These are phyloP conservation scores for Aspergillus incahuasiensis DNA, from an alignment of 495 filamentous ascomycete genomes.

Conservation along the genomic window DNA sequence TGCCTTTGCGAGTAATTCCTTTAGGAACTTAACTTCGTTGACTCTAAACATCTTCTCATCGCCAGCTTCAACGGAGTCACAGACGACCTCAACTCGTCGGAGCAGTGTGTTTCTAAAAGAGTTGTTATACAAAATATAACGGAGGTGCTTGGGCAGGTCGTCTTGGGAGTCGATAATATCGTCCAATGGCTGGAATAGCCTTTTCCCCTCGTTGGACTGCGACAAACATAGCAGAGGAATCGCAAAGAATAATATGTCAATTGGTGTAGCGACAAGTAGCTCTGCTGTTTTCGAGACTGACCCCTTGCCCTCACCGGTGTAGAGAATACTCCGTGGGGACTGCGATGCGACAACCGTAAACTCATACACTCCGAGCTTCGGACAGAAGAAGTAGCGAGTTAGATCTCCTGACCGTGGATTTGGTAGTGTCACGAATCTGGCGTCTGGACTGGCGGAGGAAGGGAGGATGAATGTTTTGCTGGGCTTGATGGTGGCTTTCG, in stretches of 20 bases:
- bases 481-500: conserved; percentile 26
- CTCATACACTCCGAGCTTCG: conserved; percentile 74
- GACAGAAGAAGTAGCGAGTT: conserved; percentile 75
- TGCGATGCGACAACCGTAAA: conserved; percentile 69
- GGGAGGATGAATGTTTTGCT: conserved; percentile 81
- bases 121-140: conserved; percentile 50
- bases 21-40: conserved; percentile 62
- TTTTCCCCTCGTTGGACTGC: conserved; percentile 38
- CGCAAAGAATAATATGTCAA: conserved; percentile 81
- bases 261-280: conserved; percentile 74
- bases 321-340: conserved; percentile 32
- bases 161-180: conserved; percentile 71
- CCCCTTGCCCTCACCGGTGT: conserved; percentile 20
- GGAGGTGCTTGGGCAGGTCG: conserved; percentile 51
- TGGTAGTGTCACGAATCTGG: conserved; percentile 70
- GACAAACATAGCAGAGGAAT: conserved; percentile 58
- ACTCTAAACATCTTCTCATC: conserved; percentile 80
- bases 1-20: conserved; percentile 66
- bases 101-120: conserved; percentile 39
- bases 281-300: conserved; percentile 56
- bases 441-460: conserved; percentile 53
- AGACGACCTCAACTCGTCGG: conserved; percentile 57
- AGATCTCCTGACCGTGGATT: conserved; percentile 65
- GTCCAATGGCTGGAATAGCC: conserved; percentile 71
- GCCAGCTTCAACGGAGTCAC: conserved; percentile 74